These are phyloP conservation scores for Straminergon stramineum DNA, from an alignment of 225 moss, liverwort and hornwort genomes.

Conservation along the genomic window DNA sequence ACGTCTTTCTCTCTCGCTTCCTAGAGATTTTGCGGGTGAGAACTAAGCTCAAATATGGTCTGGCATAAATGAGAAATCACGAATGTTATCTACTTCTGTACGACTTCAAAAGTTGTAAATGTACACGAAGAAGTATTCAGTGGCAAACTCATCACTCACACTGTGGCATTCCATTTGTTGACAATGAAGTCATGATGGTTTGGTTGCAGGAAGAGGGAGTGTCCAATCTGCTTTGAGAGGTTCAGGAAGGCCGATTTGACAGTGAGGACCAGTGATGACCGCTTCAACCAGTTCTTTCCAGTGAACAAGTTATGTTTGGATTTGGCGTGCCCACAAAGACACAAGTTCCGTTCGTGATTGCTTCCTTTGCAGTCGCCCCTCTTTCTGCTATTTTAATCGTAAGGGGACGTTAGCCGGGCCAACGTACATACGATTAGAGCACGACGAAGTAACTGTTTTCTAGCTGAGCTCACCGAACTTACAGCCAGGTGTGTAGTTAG, in stretches of 20 bases:
- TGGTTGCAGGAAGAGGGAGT: slow-evolving; percentile 42
- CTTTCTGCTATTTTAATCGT: neutral
- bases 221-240: slow-evolving; percentile 40
- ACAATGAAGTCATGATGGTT: neutral
- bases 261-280: neutral
- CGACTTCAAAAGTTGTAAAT: neutral
- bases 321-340: slow-evolving; percentile 26
- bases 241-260: slow-evolving; percentile 13
- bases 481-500: neutral
- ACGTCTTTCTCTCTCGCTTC: neutral
- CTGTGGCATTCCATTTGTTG: neutral
- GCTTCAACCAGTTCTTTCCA: slow-evolving; percentile 24
- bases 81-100: too few species aligned
- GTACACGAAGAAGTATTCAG: neutral
- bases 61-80: neutral
- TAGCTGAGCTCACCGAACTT: neutral
- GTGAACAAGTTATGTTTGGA: slow-evolving; percentile 43
- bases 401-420: neutral
- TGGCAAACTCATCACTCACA: neutral
- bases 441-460: neutral
- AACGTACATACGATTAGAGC: neutral
- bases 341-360: neutral
- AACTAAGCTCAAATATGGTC: neutral
- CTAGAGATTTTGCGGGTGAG: neutral
- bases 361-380: neutral